Conservation (phyloP, 2,329 filamentous ascomycete species). For the Aspergillus sp. region DNA sequence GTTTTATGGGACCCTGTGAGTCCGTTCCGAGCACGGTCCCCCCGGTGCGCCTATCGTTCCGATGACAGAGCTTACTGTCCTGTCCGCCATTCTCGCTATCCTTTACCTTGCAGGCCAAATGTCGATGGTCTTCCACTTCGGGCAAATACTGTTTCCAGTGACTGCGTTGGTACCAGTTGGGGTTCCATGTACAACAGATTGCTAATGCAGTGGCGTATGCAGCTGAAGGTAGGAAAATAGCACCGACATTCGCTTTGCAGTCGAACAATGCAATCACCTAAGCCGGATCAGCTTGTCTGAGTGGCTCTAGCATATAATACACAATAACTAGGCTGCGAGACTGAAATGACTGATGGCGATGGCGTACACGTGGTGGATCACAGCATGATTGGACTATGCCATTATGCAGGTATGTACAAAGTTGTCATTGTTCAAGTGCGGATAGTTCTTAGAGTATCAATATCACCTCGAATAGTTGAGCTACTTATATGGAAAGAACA, state of each 20-base stretch:
- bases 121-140: not conserved
- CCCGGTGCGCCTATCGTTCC: not conserved
- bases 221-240: not conserved
- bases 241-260: not conserved
- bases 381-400: not conserved
- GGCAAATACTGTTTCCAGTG: not conserved
- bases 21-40: conserved; percentile 3
- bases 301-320: not conserved
- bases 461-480: not conserved
- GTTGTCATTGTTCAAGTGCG: not conserved
- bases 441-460: not conserved
- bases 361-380: not conserved
- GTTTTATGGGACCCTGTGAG: conserved; percentile 3
- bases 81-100: not conserved
- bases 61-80: not conserved
- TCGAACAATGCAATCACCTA: not conserved
- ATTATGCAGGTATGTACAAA: not conserved
- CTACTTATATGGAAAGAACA: too few species aligned
- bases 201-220: not conserved
- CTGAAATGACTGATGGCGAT: not conserved
- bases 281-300: not conserved
- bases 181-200: not conserved
- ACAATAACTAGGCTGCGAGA: not conserved
- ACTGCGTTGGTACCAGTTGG: not conserved
- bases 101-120: not conserved